A percentile compares a stretch with the other conserved stretches of the same genome.
Evolutionary conservation across 805 yeast species (phyloP).

Genomic region (Huiozyma naganishii): DNA sequence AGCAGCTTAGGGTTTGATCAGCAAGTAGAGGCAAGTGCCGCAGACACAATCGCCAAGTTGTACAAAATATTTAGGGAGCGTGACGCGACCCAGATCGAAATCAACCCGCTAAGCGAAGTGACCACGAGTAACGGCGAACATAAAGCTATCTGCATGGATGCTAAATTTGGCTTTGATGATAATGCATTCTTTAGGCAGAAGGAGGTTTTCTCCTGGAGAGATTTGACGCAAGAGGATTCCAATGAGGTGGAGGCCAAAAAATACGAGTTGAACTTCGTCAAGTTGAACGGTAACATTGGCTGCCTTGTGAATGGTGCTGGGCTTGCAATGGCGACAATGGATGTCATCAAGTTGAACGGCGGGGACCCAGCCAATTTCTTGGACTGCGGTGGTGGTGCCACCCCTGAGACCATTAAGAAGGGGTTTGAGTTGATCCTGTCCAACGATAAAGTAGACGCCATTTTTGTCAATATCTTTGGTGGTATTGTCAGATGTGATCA

Average conservation of each 20-base stretch:
- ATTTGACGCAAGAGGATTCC: slow-evolving; percentile 93
- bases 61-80: slow-evolving; percentile 82
- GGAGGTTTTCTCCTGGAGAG: slow-evolving; percentile 88
- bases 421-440: slow-evolving; percentile 90
- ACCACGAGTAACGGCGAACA: slow-evolving; percentile 36
- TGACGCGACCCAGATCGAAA: slow-evolving; percentile 97
- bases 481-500: slow-evolving; percentile 99
- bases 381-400: slow-evolving; percentile 99
- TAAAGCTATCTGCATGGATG: slow-evolving; percentile 95
- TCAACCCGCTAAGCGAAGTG: slow-evolving; percentile 91
- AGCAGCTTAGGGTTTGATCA: slow-evolving; percentile 69
- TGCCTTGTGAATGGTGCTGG: slow-evolving; percentile 99
- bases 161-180: slow-evolving; percentile 96
- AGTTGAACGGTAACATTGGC: slow-evolving; percentile 97
- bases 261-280: slow-evolving; percentile 89
- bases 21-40: slow-evolving; percentile 76
- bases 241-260: slow-evolving; percentile 89
- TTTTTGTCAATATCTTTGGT: slow-evolving; percentile 97
- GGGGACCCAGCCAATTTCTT: slow-evolving; percentile 98
- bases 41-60: slow-evolving; percentile 72
- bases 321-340: slow-evolving; percentile 99
- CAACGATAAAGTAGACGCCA: slow-evolving; percentile 83
- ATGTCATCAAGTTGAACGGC: slow-evolving; percentile 93
- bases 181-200: slow-evolving; percentile 90
- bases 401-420: slow-evolving; percentile 94